phyloP scores from a whole-genome alignment of 2,329 filamentous ascomycete species.

The Diaporthe australafricana region DNA sequence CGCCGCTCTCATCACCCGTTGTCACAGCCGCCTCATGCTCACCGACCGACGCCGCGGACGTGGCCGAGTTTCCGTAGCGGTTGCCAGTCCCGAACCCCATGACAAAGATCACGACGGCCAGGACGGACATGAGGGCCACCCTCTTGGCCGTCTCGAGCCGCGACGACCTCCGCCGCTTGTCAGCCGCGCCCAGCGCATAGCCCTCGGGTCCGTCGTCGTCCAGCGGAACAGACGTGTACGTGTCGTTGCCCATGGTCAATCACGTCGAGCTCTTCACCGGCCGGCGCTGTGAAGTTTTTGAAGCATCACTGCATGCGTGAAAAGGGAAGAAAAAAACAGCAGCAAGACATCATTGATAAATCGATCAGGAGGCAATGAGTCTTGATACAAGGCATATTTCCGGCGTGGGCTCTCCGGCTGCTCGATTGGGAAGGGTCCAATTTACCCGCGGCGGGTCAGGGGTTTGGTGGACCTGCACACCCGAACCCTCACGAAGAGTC shows the following conservation, averaged over 20 bases:
- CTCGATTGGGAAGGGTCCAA: slow-evolving; percentile 10
- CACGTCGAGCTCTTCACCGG: not conserved
- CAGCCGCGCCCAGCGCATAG: slow-evolving; percentile 16
- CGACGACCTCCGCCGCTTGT: not conserved
- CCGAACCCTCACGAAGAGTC: not conserved
- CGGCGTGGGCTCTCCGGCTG: slow-evolving; percentile 22
- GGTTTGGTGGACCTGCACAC: slow-evolving; percentile 5
- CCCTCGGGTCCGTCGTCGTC: slow-evolving; percentile 15
- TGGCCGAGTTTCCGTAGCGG: slow-evolving; percentile 21
- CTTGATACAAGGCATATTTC: slow-evolving; percentile 13
- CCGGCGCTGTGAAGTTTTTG: not conserved
- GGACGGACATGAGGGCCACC: not conserved
- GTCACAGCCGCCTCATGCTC: not conserved
- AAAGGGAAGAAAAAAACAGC: not conserved
- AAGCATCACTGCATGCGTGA: not conserved
- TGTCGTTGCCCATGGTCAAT: slow-evolving; percentile 27
- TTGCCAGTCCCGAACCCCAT: slow-evolving; percentile 32
- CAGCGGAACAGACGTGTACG: slow-evolving; percentile 1
- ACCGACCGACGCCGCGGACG: not conserved
- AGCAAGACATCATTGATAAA: not conserved
- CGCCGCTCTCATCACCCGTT: not conserved
- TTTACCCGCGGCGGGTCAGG: slow-evolving; percentile 26
- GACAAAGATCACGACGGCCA: slow-evolving; percentile 5
- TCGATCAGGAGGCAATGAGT: not conserved
- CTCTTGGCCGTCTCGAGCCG: slow-evolving; percentile 18